phyloP scores from a whole-genome alignment of 164 flowering plant species.

The Magnolia sinica region DNA sequence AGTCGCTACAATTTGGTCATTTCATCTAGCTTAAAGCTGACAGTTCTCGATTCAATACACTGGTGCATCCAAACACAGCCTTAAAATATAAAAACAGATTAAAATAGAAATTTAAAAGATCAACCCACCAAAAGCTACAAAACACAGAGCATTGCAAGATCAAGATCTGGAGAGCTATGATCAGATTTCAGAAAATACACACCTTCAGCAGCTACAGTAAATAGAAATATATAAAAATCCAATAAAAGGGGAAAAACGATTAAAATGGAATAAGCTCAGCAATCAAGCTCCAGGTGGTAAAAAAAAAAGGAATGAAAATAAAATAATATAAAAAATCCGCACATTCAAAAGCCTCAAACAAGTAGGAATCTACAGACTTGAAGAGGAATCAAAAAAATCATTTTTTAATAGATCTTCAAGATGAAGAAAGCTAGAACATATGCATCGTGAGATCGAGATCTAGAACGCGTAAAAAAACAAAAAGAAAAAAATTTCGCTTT shows the following conservation, averaged over 20 bases:
- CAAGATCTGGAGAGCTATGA: background rate
- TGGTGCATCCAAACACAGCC: background rate
- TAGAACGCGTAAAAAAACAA: background rate
- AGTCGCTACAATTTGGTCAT: background rate
- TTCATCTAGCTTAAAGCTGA: too few relatives aligned
- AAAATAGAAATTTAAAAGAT: background rate
- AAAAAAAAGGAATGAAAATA: background rate
- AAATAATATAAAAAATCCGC: too few relatives aligned
- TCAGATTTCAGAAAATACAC: background rate
- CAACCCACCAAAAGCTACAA: background rate
- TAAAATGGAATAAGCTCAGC: background rate
- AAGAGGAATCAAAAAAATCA: too few relatives aligned
- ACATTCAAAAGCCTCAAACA: background rate
- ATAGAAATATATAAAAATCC: too few relatives aligned
- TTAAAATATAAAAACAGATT: background rate
- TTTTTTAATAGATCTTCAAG: background rate
- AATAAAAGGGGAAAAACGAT: background rate
- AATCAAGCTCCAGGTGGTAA: background rate
- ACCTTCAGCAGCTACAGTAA: background rate
- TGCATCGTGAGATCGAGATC: background rate
- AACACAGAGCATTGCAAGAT: background rate
- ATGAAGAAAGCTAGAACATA: background rate
- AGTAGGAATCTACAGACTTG: background rate
- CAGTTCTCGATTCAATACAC: background rate
- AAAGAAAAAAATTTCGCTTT: too few relatives aligned